These are phyloP conservation scores for Emericellopsis terricola DNA, from an alignment of 495 filamentous ascomycete species.

Conservation along the genomic window DNA sequence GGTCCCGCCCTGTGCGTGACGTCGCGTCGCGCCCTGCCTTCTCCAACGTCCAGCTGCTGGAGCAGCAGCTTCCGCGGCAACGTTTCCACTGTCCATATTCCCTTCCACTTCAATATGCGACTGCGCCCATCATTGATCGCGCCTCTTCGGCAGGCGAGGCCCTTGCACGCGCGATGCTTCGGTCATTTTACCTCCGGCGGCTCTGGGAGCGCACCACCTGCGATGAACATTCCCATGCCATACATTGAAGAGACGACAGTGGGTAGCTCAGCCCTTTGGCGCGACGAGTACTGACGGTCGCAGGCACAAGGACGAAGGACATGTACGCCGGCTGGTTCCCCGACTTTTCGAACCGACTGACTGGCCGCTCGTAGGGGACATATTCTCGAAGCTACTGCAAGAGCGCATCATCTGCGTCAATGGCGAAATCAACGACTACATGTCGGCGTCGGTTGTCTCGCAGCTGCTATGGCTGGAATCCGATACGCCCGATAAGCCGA, in stretches of 20 bases:
- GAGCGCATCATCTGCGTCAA: conserved; percentile 95
- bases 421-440: conserved; percentile 71
- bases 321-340: conserved; percentile 33
- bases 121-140: neutral
- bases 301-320: conserved; percentile 79
- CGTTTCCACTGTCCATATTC: neutral
- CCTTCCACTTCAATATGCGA: neutral
- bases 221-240: conserved; percentile 39
- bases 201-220: neutral
- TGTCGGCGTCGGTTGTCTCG: conserved; percentile 81
- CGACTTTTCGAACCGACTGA: neutral
- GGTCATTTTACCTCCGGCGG: neutral
- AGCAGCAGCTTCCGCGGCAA: neutral
- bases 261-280: conserved; percentile 16
- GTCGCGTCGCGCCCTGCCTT: neutral
- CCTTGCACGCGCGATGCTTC: neutral
- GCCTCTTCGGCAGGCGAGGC: neutral
- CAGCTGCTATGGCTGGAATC: conserved; percentile 97
- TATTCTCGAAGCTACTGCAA: conserved; percentile 68
- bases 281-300: conserved; percentile 7
- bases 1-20: neutral
- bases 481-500: conserved; percentile 80
- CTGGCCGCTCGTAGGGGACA: conserved; percentile 40
- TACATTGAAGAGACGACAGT: conserved; percentile 71
- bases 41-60: neutral